phyloP scores from a whole-genome alignment of 345 rosid species.

The Eucalyptus camaldulensis region DNA sequence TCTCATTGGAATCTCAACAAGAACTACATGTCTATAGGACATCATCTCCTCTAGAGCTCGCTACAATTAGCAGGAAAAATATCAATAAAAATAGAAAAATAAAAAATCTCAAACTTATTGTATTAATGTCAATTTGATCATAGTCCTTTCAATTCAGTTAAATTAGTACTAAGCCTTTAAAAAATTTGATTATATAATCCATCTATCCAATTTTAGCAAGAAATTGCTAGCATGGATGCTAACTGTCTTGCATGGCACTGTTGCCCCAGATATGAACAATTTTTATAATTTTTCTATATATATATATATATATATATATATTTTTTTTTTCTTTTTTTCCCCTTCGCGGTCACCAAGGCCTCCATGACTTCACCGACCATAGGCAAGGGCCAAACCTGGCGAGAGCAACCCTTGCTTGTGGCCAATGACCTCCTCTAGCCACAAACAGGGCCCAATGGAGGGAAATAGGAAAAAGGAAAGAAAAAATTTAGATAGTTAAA shows the following conservation, averaged over 20 bases:
- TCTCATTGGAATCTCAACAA: neutral
- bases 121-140: neutral
- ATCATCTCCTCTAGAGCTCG: neutral
- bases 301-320: too few relatives aligned
- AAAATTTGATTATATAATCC: too few relatives aligned
- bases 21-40: neutral
- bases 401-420: neutral
- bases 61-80: neutral
- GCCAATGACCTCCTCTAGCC: neutral
- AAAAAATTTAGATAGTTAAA: too few relatives aligned
- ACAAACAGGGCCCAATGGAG: neutral
- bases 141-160: neutral
- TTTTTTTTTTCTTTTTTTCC: fast-evolving
- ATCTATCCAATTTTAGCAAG: fast-evolving
- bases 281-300: too few relatives aligned
- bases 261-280: neutral
- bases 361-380: too few relatives aligned
- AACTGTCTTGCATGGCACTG: fast-evolving
- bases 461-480: neutral
- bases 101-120: fast-evolving
- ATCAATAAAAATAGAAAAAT: neutral
- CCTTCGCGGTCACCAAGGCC: fast-evolving
- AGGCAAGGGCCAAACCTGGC: neutral
- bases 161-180: too few relatives aligned
- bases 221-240: fast-evolving